Percentiles rank a stretch among this genome's conserved stretches.
Evolutionary conservation across 345 rosid species (phyloP).

Genomic region (Bruguiera parviflora): DNA sequence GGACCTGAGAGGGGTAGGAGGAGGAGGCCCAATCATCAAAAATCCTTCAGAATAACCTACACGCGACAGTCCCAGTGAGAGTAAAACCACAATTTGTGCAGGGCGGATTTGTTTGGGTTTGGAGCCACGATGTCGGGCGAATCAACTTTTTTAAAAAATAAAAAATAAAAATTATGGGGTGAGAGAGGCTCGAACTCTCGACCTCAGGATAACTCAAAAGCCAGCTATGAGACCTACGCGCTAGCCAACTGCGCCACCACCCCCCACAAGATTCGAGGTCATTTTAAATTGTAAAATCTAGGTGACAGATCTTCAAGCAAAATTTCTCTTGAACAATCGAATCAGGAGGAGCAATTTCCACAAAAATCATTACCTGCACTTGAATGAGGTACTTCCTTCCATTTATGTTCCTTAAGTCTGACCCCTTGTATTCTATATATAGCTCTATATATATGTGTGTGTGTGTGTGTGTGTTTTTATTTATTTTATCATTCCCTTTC

Average conservation of each 20-base stretch:
- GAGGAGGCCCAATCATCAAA: too few relatives aligned
- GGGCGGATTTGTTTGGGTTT: too few relatives aligned
- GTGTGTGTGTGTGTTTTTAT: too few relatives aligned
- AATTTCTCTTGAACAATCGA: background rate
- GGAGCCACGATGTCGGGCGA: too few relatives aligned
- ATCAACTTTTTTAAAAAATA: too few relatives aligned
- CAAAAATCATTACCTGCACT: background rate
- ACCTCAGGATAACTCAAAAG: conserved; percentile 39
- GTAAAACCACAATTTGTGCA: too few relatives aligned
- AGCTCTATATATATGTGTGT: too few relatives aligned
- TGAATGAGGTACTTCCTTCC: conserved; percentile 4
- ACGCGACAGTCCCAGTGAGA: too few relatives aligned
- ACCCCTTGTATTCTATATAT: background rate
- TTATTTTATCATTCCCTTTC: background rate
- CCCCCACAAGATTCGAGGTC: background rate
- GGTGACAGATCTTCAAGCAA: too few relatives aligned
- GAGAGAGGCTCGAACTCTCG: conserved; percentile 53
- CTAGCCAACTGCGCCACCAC: conserved; percentile 61
- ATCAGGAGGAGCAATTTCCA: background rate
- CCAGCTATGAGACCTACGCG: conserved; percentile 47
- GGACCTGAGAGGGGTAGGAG: too few relatives aligned
- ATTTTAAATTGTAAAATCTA: too few relatives aligned
- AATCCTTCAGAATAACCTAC: too few relatives aligned
- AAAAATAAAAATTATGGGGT: conserved; percentile 14
- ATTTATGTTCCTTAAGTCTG: background rate